A percentile compares a stretch with the other conserved stretches of the same genome.
Evolutionary conservation across 441 rosid genomes (phyloP).

Genomic region (Lepidium campestre): DNA sequence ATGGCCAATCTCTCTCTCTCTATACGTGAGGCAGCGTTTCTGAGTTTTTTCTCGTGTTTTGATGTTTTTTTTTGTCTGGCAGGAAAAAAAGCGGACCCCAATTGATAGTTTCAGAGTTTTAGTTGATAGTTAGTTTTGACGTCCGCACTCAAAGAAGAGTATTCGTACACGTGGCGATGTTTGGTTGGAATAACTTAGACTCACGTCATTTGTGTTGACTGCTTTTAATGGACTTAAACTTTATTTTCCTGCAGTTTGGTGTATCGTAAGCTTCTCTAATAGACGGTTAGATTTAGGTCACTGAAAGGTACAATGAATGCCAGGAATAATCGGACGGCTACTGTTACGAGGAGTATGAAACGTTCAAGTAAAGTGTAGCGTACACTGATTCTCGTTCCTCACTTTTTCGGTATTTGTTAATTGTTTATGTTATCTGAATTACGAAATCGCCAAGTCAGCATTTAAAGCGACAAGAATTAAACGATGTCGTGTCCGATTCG

Average conservation of each 20-base stretch:
- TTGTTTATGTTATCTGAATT: slow-evolving; percentile 9
- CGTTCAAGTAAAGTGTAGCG: neutral
- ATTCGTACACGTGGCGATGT: slow-evolving; percentile 29
- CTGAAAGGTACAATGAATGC: neutral
- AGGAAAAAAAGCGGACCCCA: slow-evolving; percentile 34
- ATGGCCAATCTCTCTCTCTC: slow-evolving; percentile 18
- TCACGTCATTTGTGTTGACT: slow-evolving; percentile 43
- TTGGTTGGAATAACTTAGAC: slow-evolving; percentile 27
- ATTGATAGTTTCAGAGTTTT: slow-evolving; percentile 27
- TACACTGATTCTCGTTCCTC: slow-evolving; percentile 8
- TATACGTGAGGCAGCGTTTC: neutral
- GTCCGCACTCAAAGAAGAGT: slow-evolving; percentile 31
- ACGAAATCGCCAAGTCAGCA: slow-evolving; percentile 30
- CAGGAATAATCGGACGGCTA: neutral
- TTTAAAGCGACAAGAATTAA: slow-evolving; percentile 13
- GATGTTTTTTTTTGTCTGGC: neutral
- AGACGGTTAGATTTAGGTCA: slow-evolving; percentile 1
- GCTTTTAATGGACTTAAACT: slow-evolving; percentile 11
- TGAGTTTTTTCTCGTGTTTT: slow-evolving; percentile 1
- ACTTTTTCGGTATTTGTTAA: slow-evolving; percentile 23
- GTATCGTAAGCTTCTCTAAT: neutral
- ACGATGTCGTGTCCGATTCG: slow-evolving; percentile 12
- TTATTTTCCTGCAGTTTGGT: neutral
- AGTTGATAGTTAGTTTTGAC: slow-evolving; percentile 41
- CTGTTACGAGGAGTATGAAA: neutral